Evolutionary conservation across 2,329 filamentous ascomycete species (phyloP), one percentile per base, ranked within the genome.

Genomic region (Alternaria arborescens): DNA sequence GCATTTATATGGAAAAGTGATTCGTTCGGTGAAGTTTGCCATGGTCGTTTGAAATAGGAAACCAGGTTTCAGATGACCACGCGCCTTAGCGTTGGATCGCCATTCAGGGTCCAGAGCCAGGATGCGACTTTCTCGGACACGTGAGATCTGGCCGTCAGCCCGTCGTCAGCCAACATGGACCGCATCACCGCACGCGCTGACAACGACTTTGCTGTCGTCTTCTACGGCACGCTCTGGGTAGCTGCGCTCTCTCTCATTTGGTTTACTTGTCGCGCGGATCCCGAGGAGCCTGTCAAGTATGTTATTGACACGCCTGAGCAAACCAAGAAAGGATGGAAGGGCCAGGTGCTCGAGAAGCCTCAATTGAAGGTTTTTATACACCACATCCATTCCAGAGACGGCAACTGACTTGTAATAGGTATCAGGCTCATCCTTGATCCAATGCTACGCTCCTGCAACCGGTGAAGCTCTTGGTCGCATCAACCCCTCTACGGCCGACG

Each of bases 381-480:
- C 18, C 26, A 2, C 16, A 44, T 0, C 30, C 12, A 18, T 14
- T 5, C 8, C 28, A 18, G 46, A 10, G 3, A 5, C 7, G 24
- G 6, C 42, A 30, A 51, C 55, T 71, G 50, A 72, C 52, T 18
- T 18, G 4, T 4, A 12, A 3, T 60, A 87, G 84, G 77, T 87
- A n/a, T 76, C 87, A 1, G 88, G 88, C 16, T 88, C 88, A 40
- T 85, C 86, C 1, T 86, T 88, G 8, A 89, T 96, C 61, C 91
- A 92, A 80, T 96, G 92, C 81, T 95, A 95, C 78, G 91, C 91
- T 43, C 95, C 95, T 1, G 94, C 94, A 2, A 97, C 93, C 24
- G 95, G 95, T 64, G 87, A 91, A 72, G 87, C 92, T 61, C 88
- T 99, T 26, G 93, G 92, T 55, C 84, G 87, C 67, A 85, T 94